Conservation (phyloP, 2,329 filamentous ascomycete species). For the Podosphaera aphanis region DNA sequence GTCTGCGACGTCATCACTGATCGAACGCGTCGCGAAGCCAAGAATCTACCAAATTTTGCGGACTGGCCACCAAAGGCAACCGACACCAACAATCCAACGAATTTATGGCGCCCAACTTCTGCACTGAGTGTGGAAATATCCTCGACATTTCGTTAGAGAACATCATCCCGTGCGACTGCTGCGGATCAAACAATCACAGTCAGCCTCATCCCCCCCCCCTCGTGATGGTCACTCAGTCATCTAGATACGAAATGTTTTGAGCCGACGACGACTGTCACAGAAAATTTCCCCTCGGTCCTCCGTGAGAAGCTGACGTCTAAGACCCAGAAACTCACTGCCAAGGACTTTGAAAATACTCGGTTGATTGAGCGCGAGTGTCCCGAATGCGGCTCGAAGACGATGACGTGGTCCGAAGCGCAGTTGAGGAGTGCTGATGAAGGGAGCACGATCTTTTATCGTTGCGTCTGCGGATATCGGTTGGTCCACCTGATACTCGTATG, state of each 20-base stretch:
- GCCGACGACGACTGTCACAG: background rate
- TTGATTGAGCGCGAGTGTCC: slow-evolving; percentile 47
- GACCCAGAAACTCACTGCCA: slow-evolving; percentile 56
- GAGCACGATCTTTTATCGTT: slow-evolving; percentile 73
- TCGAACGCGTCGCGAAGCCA: too few relatives aligned
- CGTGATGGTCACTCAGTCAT: background rate
- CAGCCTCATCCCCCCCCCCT: slow-evolving; percentile 5
- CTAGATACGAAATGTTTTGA: background rate
- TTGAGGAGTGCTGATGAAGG: slow-evolving; percentile 87
- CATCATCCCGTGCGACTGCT: slow-evolving; percentile 66
- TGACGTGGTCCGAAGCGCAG: slow-evolving; percentile 68
- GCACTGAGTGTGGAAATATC: slow-evolving; percentile 2
- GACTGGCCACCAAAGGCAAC: too few relatives aligned
- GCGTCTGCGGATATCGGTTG: slow-evolving; percentile 68
- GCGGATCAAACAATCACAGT: slow-evolving; percentile 71
- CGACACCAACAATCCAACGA: too few relatives aligned
- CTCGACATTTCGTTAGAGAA: slow-evolving; percentile 23
- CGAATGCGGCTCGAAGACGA: slow-evolving; percentile 59
- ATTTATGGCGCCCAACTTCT: slow-evolving; percentile 1
- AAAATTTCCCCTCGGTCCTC: slow-evolving; percentile 43
- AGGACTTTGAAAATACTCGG: slow-evolving; percentile 54
- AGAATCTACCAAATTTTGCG: too few relatives aligned
- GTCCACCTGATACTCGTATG: slow-evolving; percentile 10
- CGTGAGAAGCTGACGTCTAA: slow-evolving; percentile 59
- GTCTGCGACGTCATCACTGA: too few relatives aligned